Evolutionary conservation across 331 rosid species (phyloP), one percentile per base, ranked within the genome.

Genomic region (Spiraea crenata): DNA sequence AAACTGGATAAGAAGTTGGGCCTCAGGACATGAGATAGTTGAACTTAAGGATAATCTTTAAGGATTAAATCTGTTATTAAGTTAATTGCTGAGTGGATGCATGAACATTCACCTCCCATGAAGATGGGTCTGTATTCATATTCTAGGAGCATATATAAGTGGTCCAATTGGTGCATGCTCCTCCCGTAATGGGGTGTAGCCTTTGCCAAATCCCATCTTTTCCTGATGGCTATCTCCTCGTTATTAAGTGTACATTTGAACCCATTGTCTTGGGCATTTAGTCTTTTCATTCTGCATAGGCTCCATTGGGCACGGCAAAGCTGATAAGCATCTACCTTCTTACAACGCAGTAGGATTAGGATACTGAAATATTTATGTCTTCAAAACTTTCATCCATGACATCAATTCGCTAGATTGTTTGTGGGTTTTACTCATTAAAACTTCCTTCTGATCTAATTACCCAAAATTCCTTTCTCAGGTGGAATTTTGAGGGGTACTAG

Each of bases 401-500:
- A 48, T 4, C 35, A 48, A 10, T 15, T 8, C 13, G 15, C 8
- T 69, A 4, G 34, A 68, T 62, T 40, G 17, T 61, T 49, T 60
- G n/a, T 5, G 56, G 15, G 35, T 35, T 19, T 5, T 41, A 5
- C 17, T 20, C 37, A 15, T 60, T 58, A 52, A 46, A 61, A 19
- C 44, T 75, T 9, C 41, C 47, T 11, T 60, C 51, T 76, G 57
- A 57, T 8, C 46, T 65, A 25, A 25, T 25, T 80, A 35, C 51
- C 69, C 16, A 71, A 57, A 70, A 40, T 76, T 70, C 69, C 49
- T 34, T 39, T 81, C 54, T 47, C 93, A 93, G 98, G 96, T 87
- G 98, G 96, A 75, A 90, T 93, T 81, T 63, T 85, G 75, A 90
- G 96, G 87, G 97, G 97, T 74, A 85, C 98, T 39, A 93, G 97